Base-by-base conservation (phyloP, 352 stramenopile species). In the Peronosclerospora sorghi region DNA sequence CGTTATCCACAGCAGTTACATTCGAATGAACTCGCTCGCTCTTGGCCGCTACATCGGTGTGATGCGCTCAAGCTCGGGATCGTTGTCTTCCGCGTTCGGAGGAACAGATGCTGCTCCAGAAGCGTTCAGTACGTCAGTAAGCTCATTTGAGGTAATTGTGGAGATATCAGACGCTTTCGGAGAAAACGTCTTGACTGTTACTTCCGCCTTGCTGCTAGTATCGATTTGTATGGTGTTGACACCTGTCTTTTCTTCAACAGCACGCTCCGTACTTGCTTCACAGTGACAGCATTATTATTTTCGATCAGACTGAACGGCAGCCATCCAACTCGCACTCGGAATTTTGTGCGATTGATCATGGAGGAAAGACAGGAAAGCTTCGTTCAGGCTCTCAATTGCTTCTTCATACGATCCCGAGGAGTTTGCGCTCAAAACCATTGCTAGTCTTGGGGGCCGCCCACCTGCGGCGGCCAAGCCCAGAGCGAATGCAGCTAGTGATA, bases 331-430 rank as follows among this genome's bases (percentile, higher is more conserved):
- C 10, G 57, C 61, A 40, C 63, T 76, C 27, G 74, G 73, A 43
- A 84, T 85, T 43, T 77, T 71, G 35, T 73, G 65, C 10, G 65
- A 54, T 43, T 91, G 75, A 32, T 62, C 55, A 30, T 59, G 77
- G 8, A 81, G 75, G 48, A 90, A 90, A 10, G 59, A 57, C 40
- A 88, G 46, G 34, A 93, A 93, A 34, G 69, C 73, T 49, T 85
- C 83, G 54, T 93, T 93, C 1, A 93, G 68, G 34, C 61, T 53
- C 45, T 86, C 73, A 19, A 90, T 90, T n/a, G 72, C 77, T 37
- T 86, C 61, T 30, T 85, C 65, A 47, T 86, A 87, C 37, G 61
- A 73, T 6, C 49, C 41, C 1, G 54, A 51, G 1, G 13, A 29
- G 10, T 48, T 19, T 21, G 27, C 15, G 21, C 17, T 53, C 8